These are phyloP conservation scores for Stagonosporopsis cucurbitacearum DNA, from an alignment of 2,329 filamentous ascomycete genomes.

Conservation along the genomic window DNA sequence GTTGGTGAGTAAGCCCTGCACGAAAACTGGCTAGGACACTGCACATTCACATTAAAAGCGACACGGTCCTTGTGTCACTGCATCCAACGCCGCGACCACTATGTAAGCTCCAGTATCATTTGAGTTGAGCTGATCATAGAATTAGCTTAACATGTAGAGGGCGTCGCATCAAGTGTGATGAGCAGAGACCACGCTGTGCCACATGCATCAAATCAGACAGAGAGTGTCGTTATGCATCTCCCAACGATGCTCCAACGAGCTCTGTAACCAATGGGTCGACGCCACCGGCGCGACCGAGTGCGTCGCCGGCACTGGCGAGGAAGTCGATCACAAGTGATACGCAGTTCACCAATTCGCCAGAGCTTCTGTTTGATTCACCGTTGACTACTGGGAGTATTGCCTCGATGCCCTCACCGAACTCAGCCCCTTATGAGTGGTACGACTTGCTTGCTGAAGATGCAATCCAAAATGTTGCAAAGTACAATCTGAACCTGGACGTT, in stretches of 20 bases:
- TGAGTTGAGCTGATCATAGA: conserved; percentile 18
- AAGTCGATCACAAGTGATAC: conserved; percentile 29
- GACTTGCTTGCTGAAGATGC: conserved; percentile 56
- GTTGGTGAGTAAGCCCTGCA: conserved; percentile 45
- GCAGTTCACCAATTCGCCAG: conserved; percentile 35
- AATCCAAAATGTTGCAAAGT: conserved; percentile 45
- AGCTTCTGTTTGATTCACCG: conserved; percentile 42
- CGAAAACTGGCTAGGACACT: neutral
- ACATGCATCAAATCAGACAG: conserved; percentile 54
- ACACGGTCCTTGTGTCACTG: neutral
- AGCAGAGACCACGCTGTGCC: conserved; percentile 54
- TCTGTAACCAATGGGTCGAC: conserved; percentile 21
- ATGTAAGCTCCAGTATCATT: neutral
- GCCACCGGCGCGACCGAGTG: conserved; percentile 26
- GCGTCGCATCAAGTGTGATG: conserved; percentile 60
- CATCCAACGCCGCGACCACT: neutral
- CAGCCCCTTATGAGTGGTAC: conserved; percentile 58
- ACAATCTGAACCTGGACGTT: conserved; percentile 42
- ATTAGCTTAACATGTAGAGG: conserved; percentile 53
- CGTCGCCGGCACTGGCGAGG: conserved; percentile 28
- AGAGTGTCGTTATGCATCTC: conserved; percentile 50
- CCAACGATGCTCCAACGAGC: conserved; percentile 17
- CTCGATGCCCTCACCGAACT: conserved; percentile 50
- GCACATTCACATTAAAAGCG: neutral
- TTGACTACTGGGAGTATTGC: conserved; percentile 31